These are phyloP conservation scores for Echinochloa phyllopogon DNA, from an alignment of 176 grass and related monocot genomes.

Conservation along the genomic window DNA sequence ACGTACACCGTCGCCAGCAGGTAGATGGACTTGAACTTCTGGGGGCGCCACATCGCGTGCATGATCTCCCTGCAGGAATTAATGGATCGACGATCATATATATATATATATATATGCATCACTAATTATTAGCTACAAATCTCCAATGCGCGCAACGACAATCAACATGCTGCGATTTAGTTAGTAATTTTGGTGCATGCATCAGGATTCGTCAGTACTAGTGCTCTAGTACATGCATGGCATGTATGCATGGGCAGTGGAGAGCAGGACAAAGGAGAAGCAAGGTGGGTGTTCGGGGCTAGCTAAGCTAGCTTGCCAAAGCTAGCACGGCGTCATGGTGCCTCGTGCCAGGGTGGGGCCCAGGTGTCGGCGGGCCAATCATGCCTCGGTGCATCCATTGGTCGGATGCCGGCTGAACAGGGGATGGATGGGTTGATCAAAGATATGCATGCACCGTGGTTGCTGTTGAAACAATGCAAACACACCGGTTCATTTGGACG, in stretches of 20 bases:
- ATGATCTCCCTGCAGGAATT: constrained; percentile 83
- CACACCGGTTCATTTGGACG: not conserved
- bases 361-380: constrained; percentile 9
- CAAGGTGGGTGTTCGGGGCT: not conserved
- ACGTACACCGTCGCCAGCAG: constrained; percentile 93
- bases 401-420: not conserved
- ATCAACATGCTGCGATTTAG: too few species aligned
- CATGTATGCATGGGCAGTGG: not conserved
- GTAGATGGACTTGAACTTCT: constrained; percentile 99
- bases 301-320: not conserved
- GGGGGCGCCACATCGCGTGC: constrained; percentile 98
- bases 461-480: not conserved
- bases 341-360: not conserved
- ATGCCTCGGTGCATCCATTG: not conserved
- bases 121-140: too few species aligned
- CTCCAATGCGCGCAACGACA: too few species aligned
- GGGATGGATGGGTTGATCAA: not conserved
- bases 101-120: not conserved
- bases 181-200: too few species aligned
- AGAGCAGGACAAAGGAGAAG: not conserved
- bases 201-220: not conserved
- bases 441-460: not conserved
- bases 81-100: not conserved
- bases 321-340: not conserved
- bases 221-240: too few species aligned